Base-by-base conservation (phyloP, 148 eudicot genomes). In the Chenopodium quinoa region DNA sequence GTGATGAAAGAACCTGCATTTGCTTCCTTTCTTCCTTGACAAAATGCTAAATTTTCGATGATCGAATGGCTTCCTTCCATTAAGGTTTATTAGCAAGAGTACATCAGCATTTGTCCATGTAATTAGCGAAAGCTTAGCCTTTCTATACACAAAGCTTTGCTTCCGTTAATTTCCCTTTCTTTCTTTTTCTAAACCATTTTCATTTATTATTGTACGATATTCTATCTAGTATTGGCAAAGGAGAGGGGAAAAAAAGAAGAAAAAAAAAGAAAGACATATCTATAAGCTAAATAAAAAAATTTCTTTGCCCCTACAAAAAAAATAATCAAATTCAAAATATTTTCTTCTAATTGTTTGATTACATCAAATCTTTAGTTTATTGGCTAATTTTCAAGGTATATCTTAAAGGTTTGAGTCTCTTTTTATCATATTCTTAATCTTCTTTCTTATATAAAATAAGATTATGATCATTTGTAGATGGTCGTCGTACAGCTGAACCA, bases 41-140 rank as follows among this genome's bases (percentile, higher is more conserved):
- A 76, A 47, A 48, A 71, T 84, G 80, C 90, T 87, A 71, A 80
- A 88, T 19, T 86, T 85, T 78, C 83, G 86, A 83, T 50, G 46
- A 83, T 56, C 77, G 50, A 86, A 81, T 84, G 81, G 85, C 82
- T 70, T 86, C 74, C 78, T 65, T 66, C 52, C 73, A 88, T 81
- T 65, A 48, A 79, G 71, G 73, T 79, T 64, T 79, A 86, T 83
- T 81, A 84, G 82, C 76, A 83, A 69, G 32, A 37, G 73, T 20
- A 64, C 56, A 79, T 79, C 79, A 20, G 52, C 82, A 56, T 74
- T 80, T 80, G 74, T 79, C 87, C 87, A 84, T 84, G 76, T 80
- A 85, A 86, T 87, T 79, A 83, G 86, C 78, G 73, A 79, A 85
- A 80, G 86, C 81, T 77, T 40, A 79, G 80, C 73, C 79, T 58